phyloP scores from a whole-genome alignment of 23 red algal genomes.

The Cyanidiococcus yangmingshanensis region DNA sequence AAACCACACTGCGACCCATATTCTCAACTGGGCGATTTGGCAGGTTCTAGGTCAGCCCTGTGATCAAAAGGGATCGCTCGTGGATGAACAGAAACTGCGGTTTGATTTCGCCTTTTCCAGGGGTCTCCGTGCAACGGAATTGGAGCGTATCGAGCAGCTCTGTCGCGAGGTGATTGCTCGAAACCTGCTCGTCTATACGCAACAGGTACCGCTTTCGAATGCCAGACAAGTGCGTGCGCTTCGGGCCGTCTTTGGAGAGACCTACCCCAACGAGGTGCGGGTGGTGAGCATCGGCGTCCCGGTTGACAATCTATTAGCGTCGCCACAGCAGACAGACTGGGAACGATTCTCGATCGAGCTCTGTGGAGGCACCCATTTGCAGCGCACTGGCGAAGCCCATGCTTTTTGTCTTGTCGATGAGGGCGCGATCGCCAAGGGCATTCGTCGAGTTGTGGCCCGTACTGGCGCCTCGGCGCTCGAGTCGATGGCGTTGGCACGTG shows the following conservation, averaged over 20 bases:
- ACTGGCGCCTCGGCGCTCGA: slow-evolving; percentile 54
- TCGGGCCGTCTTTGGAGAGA: slow-evolving; percentile 91
- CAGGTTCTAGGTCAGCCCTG: slow-evolving; percentile 60
- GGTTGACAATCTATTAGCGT: slow-evolving; percentile 61
- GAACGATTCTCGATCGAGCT: slow-evolving; percentile 58
- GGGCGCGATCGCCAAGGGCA: slow-evolving; percentile 60
- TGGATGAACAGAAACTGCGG: slow-evolving; percentile 85
- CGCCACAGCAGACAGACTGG: slow-evolving; percentile 66
- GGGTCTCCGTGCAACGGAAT: slow-evolving; percentile 34
- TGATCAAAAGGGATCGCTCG: slow-evolving; percentile 78
- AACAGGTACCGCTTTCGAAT: slow-evolving; percentile 41
- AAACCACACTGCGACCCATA: slow-evolving; percentile 95
- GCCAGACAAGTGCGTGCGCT: slow-evolving; percentile 61
- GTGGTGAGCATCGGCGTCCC: slow-evolving; percentile 71
- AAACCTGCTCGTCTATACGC: slow-evolving; percentile 45
- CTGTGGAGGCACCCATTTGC: slow-evolving; percentile 92
- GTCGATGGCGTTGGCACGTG: slow-evolving; percentile 26
- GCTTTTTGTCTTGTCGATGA: slow-evolving; percentile 71
- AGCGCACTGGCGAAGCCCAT: slow-evolving; percentile 64
- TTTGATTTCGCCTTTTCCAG: slow-evolving; percentile 90
- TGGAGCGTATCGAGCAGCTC: slow-evolving; percentile 49
- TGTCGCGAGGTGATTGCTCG: slow-evolving; percentile 34
- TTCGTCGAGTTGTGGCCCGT: slow-evolving; percentile 69
- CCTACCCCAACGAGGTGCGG: slow-evolving; percentile 88
- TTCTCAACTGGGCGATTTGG: slow-evolving; percentile 85